Evolutionary conservation across 331 rosid genomes (phyloP), one percentile per base, ranked within the genome.

Genomic region (Dryas integrifolia): DNA sequence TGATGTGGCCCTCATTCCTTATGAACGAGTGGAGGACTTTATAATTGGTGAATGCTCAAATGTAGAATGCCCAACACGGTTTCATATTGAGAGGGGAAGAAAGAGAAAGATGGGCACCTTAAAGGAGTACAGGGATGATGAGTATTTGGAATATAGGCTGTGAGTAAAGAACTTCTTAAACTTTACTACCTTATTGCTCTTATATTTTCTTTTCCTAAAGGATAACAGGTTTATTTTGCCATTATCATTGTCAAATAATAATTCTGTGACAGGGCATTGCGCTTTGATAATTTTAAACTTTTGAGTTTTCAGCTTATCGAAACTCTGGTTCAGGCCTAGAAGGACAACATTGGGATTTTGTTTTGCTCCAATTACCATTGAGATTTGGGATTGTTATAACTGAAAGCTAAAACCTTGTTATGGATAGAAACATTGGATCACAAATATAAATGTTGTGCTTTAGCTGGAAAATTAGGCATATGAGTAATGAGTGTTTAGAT

Each of bases 1-100:
- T 72, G 96, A 86, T 18, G 98, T 85, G 74, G 98, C 96, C 24
- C 91, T 94, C 67, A 91, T 94, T 74, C 98, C 96, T 65, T 91
- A 84, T 58, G 95, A 86, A 6, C 86, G 97, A 64, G 97, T 89
- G 47, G 98, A 94, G 81, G 89, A 86, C 11, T 94, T 94, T 73
- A 91, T 94, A 76, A 79, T 89, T 13, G 98, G 98, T 9, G 98
- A 94, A 82, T 81, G 95, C 86, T 82, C 86, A 53, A 94, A 82
- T 77, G 82, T 91, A 2, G 96, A 88, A 79, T 87, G 87, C 83
- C 97, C 98, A 3, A 89, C 98, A 1, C 83, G 89, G 18, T 94
- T 94, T 79, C 98, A 91, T 74, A 86, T 91, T 21, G 98, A 94
- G 76, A 80, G 95, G 79, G 94, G 85, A 65, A 75, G 95, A 77